Base-by-base conservation (phyloP, 2,329 filamentous ascomycete species). In the Fusarium redolens region DNA sequence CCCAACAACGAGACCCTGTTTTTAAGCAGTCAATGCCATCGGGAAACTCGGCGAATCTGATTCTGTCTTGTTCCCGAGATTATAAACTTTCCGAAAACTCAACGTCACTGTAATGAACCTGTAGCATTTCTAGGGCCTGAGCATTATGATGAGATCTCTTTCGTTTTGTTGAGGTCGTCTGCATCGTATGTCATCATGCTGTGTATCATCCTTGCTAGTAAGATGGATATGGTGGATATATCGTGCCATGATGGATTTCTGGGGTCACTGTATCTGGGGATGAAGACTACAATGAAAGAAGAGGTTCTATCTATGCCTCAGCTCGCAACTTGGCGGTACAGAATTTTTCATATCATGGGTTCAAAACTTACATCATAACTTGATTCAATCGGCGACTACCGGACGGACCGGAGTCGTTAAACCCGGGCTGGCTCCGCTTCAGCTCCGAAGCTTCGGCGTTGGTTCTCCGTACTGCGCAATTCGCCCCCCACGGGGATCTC, bases 381-480 rank as follows among this genome's bases (percentile, higher is more conserved):
- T 65, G 64, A 30, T 30, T 62, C 17, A 38, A 56, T 57, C 63
- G 55, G 62, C 37, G n/a, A 52, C 38, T 62, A 22, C 61, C 73
- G 73, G 71, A 73, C 68, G 25, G 33, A 40, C 52, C 71, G 71
- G 73, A 66, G 37, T 45, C 37, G 51, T 15, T 31, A 71, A 60
- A 47, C 43, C 73, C 61, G 64, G 59, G 17, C 17, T 45, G 47
- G 57, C 65, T 70, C 73, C 73, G 66, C 60, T 44, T 60, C 65
- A 77, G 65, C 73, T 76, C 75, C 75, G 75, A 65, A 45, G 5
- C 35, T 58, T 68, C 71, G 70, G 71, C 30, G 52, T 72, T 72
- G 15, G 31, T 54, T 71, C 68, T 74, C 71, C 71, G 71, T 55
- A 17, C 35, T 50, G 37, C 25, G 28, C 33, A 55, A 30, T 41